Evolutionary conservation across 768 basidiomycete species (phyloP), one percentile per base, ranked within the genome.

Genomic region (Boletus insuetus): DNA sequence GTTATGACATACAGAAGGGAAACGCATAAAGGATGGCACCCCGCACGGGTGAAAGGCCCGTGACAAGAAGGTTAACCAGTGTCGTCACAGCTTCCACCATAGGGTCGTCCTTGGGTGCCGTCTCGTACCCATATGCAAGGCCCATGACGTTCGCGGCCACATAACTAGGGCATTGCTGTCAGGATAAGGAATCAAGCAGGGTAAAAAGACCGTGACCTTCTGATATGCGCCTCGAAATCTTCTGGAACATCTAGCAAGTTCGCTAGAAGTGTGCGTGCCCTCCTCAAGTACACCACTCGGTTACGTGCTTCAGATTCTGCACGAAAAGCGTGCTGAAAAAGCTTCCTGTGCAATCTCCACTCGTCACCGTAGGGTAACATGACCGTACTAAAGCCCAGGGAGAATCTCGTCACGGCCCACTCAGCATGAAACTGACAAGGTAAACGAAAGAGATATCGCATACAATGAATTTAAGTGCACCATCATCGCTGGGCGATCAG

Each of bases 271-370:
- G 55, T 51, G 20, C 39, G 59, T 3, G 49, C 59, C 42, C 62
- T 61, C 42, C 16, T 59, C 46, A 58, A n/a, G 46, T 70, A 67
- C 13, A 62, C 58, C 26, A 60, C 55, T n/a, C 64, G 55, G 42
- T 49, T 54, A 31, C 54, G 59, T 11, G 45, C 32, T 49, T 59
- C 64, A 17, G 62, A 58, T 19, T 70, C 69, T 4, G 46, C 39
- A 12, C 60, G 64, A 31, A 73, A 56, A 24, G 64, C 62, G 8
- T 69, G 64, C 19, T 68, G 69, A 32, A 70, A 64, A 19, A 69
- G 50, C 45, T 63, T 67, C 42, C 71, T 65, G 45, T 72, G 72
- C 9, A 64, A 59, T 26, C 53, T 65, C 72, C 70, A 72, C 31
- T 61, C 56, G 22, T 66, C 61, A 31, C 68, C 63, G 31, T 72